Evolutionary conservation across 2,329 filamentous ascomycete genomes (phyloP).

Genomic region (Monilinia aucupariae): DNA sequence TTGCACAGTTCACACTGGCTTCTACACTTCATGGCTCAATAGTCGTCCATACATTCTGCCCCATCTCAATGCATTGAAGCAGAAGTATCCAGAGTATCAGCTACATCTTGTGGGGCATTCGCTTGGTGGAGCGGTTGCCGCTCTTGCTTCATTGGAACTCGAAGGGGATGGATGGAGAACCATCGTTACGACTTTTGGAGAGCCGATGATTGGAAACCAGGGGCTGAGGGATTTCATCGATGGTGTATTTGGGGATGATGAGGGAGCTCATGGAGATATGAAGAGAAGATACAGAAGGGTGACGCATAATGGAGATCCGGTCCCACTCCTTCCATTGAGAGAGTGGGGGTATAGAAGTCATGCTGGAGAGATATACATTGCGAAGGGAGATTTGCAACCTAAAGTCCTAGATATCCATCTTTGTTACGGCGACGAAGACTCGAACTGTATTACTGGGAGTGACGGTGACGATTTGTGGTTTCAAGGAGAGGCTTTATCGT

Average conservation of each 20-base stretch:
- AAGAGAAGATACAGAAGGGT: slow-evolving; percentile 61
- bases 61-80: slow-evolving; percentile 53
- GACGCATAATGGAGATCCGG: slow-evolving; percentile 81
- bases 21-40: slow-evolving; percentile 76
- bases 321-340: slow-evolving; percentile 75
- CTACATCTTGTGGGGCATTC: slow-evolving; percentile 80
- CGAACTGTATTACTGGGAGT: slow-evolving; percentile 59
- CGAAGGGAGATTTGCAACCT: slow-evolving; percentile 64
- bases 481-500: slow-evolving; percentile 2
- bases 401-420: slow-evolving; percentile 60
- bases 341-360: slow-evolving; percentile 89
- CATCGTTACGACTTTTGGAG: slow-evolving; percentile 83
- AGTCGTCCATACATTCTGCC: slow-evolving; percentile 66
- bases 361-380: slow-evolving; percentile 81
- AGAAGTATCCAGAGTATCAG: slow-evolving; percentile 62
- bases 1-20: slow-evolving; percentile 90
- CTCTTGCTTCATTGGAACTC: slow-evolving; percentile 79
- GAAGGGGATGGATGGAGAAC: slow-evolving; percentile 68
- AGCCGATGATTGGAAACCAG: slow-evolving; percentile 63
- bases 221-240: slow-evolving; percentile 41
- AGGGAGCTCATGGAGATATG: background rate
- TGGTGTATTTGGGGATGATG: slow-evolving; percentile 20
- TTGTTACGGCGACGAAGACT: slow-evolving; percentile 69
- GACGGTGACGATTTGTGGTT: slow-evolving; percentile 23
- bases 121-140: slow-evolving; percentile 85